Percentiles rank a stretch among this genome's conserved stretches.
These are phyloP conservation scores for Scedosporium boydii DNA, from an alignment of 2,329 filamentous ascomycete genomes.

Conservation along the genomic window DNA sequence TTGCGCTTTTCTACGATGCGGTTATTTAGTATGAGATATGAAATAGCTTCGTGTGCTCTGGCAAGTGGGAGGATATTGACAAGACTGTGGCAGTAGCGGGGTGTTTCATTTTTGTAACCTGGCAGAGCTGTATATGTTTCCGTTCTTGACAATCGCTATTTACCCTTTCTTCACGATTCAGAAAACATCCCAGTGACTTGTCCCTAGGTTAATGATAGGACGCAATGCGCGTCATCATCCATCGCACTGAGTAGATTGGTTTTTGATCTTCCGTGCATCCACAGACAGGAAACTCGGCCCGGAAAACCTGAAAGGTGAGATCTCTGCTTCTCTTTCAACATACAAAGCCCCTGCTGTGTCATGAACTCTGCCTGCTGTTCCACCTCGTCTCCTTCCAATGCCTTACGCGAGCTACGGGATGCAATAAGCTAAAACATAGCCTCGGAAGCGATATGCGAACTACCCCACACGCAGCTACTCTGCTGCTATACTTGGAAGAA, in stretches of 20 bases:
- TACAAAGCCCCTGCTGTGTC: too few relatives aligned
- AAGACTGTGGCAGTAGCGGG: background rate
- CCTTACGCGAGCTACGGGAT: too few relatives aligned
- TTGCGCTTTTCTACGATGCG: background rate
- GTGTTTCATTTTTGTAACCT: background rate
- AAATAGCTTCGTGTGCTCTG: background rate
- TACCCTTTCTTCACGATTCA: too few relatives aligned
- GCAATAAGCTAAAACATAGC: background rate
- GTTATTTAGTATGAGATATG: too few relatives aligned
- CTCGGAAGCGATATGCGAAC: background rate
- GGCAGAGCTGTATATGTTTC: constrained; percentile 1
- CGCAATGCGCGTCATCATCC: too few relatives aligned
- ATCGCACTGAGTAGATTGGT: too few relatives aligned
- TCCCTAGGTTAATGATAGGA: background rate
- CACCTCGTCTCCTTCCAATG: too few relatives aligned
- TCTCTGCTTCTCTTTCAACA: too few relatives aligned
- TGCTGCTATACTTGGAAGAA: background rate
- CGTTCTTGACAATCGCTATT: background rate
- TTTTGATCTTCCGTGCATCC: background rate
- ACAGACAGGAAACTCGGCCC: background rate
- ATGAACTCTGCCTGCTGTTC: too few relatives aligned
- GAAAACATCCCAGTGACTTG: background rate
- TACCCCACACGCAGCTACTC: background rate
- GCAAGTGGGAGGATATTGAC: background rate
- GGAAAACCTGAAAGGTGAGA: too few relatives aligned